phyloP scores from a whole-genome alignment of 2,329 filamentous ascomycete genomes.

The Monosporascus cannonballus region DNA sequence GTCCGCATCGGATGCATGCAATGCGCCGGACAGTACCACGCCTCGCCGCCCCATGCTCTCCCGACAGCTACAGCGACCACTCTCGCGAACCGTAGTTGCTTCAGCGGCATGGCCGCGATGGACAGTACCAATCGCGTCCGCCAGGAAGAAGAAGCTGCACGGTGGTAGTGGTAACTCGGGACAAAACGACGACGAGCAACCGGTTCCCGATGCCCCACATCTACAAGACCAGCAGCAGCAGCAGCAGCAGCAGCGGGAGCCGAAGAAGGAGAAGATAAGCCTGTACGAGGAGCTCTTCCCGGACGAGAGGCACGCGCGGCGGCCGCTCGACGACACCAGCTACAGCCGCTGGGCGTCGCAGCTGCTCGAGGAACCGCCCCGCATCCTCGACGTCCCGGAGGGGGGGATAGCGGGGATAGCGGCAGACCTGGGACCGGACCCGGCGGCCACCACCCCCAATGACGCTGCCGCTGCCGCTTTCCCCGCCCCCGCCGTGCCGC shows the following conservation, averaged over 20 bases:
- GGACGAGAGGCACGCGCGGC: conserved; percentile 32
- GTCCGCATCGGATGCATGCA: conserved; percentile 4
- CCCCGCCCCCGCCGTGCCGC: conserved; percentile 3
- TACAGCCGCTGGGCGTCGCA: conserved; percentile 16
- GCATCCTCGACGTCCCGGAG: conserved; percentile 4
- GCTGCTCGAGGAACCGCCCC: conserved; percentile 5
- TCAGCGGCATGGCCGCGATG: conserved; percentile 20
- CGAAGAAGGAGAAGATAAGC: conserved; percentile 15
- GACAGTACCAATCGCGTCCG: conserved; percentile 2
- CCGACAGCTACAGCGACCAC: conserved; percentile 26
- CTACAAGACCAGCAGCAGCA: conserved; percentile 6
- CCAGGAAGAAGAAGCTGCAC: conserved; percentile 6
- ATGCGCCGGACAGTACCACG: conserved; percentile 20
- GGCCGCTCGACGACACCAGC: conserved; percentile 1
- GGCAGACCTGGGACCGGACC: neutral
- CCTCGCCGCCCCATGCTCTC: conserved; percentile 25
- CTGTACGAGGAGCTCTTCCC: conserved; percentile 49
- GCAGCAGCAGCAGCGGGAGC: neutral
- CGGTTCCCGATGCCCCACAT: neutral
- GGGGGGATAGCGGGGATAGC: neutral
- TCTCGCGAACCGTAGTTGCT: conserved; percentile 23
- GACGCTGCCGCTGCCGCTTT: neutral
- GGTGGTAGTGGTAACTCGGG: conserved; percentile 14
- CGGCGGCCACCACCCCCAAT: neutral
- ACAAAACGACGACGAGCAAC: neutral